Evolutionary conservation across 345 rosid species (phyloP).

Genomic region (Sisymbrium irio): DNA sequence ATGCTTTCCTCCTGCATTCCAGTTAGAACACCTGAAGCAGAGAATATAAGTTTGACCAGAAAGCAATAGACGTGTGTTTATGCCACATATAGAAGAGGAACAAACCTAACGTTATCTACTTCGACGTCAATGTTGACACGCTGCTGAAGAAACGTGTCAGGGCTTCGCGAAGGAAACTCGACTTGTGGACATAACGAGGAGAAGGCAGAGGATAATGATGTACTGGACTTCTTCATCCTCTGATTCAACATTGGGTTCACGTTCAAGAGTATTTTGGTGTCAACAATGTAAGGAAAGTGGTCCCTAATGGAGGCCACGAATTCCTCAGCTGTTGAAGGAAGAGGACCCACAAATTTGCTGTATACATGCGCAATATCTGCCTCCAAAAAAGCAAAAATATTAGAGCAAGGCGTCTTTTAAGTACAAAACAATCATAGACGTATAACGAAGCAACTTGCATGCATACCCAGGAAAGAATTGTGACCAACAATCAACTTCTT

Average conservation of each 20-base stretch:
- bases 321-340: conserved; percentile 71
- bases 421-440: conserved; percentile 17
- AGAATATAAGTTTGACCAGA: not conserved
- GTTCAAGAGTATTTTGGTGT: conserved; percentile 87
- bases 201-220: conserved; percentile 78
- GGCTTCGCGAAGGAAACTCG: conserved; percentile 42
- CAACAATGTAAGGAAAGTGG: conserved; percentile 68
- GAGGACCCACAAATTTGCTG: conserved; percentile 80
- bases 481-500: conserved; percentile 89
- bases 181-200: conserved; percentile 65
- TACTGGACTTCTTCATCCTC: conserved; percentile 63
- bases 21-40: conserved; percentile 62
- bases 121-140: conserved; percentile 71
- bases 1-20: conserved; percentile 87
- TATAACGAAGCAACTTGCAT: conserved; percentile 17
- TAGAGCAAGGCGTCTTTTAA: not conserved
- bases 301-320: conserved; percentile 57
- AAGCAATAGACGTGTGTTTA: not conserved
- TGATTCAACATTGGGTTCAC: conserved; percentile 44
- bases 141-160: conserved; percentile 32
- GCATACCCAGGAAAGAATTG: conserved; percentile 85
- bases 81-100: conserved; percentile 12
- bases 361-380: conserved; percentile 87
- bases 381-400: conserved; percentile 17
- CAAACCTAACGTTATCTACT: conserved; percentile 75